Base-by-base conservation (phyloP, 169 alveolate genomes). In the Eimeria tenella region DNA sequence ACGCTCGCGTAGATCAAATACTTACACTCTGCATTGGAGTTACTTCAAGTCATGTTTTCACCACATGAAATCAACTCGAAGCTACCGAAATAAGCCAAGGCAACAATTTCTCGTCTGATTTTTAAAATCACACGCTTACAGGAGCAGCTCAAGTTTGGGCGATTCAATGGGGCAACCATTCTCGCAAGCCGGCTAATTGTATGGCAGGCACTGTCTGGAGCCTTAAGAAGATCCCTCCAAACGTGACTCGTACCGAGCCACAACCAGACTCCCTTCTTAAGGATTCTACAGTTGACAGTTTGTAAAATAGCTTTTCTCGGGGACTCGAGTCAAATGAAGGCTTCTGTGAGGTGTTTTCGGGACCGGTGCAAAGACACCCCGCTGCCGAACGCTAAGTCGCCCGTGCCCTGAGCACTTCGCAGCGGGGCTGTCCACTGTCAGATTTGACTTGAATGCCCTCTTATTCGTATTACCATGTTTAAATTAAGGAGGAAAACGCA, bases 341-440 rank as follows among this genome's bases (percentile, higher is more conserved):
- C 49, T 17, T 49, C 7, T 42, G 5, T 23, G 63, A 17, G 63
- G n/a, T 17, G 84, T 74, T 74, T 74, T 31, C 49, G 19, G 31
- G 6, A 49, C 13, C 63, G 42, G 84, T 49, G 84, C 62, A 74
- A 71, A 74, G 84, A 74, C 84, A 74, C 84, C 49, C 84, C 84
- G 84, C 84, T 7, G 84, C 84, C 84, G 84, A 74, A 74, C 49
- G 42, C 84, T 25, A 31, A 13, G 4, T 19, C 49, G 21, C 84
- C 63, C 31, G 84, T 49, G 49, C 49, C 42, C 31, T 19, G 84
- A 17, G 25, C 42, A 49, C 42, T 50, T 60, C 82, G 13, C 42
- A 25, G 52, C 8, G 8, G 52, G 5, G 60, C 10, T 11, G 84
- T 74, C 84, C 63, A 74, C 17, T 19, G 63, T 56, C 42, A 19